Percentiles rank a stretch among this genome's conserved stretches.
phyloP scores from a whole-genome alignment of 345 rosid genomes.

The Eucalyptus pauciflora region DNA sequence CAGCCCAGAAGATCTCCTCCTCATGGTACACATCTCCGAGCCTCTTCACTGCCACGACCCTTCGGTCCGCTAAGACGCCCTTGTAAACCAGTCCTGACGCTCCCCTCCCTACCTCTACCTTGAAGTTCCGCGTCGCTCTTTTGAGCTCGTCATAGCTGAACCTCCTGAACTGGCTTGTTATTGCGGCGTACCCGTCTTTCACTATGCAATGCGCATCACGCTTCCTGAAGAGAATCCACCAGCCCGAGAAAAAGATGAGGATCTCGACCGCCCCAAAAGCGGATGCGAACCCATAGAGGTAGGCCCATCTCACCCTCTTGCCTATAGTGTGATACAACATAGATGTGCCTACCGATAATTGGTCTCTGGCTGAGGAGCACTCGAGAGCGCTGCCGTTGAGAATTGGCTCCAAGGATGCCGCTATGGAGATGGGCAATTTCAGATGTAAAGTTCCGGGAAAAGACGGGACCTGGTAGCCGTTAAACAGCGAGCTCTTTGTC shows the following conservation, averaged over 20 bases:
- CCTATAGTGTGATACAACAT: not conserved
- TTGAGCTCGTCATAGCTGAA: slow-evolving; percentile 19
- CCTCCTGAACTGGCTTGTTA: slow-evolving; percentile 14
- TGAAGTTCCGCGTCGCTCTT: slow-evolving; percentile 18
- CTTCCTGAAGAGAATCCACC: slow-evolving; percentile 17
- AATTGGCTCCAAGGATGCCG: not conserved
- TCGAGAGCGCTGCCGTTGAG: not conserved
- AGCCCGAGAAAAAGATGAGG: not conserved
- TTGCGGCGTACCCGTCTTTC: slow-evolving; percentile 10
- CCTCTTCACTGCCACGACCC: slow-evolving; percentile 38
- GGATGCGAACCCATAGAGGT: slow-evolving; percentile 21
- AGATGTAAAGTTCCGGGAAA: slow-evolving; percentile 14
- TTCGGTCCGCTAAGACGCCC: slow-evolving; percentile 23
- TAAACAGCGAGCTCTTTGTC: slow-evolving; percentile 12
- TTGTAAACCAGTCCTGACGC: slow-evolving; percentile 40
- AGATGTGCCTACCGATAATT: not conserved
- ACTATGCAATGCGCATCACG: not conserved
- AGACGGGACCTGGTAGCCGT: slow-evolving; percentile 15
- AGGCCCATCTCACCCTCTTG: slow-evolving; percentile 9
- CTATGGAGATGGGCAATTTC: slow-evolving; percentile 11
- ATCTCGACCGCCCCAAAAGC: slow-evolving; percentile 21
- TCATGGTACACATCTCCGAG: slow-evolving; percentile 25
- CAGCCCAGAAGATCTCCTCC: slow-evolving; percentile 40
- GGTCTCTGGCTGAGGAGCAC: not conserved
- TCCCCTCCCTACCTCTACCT: slow-evolving; percentile 31